Evolutionary conservation across 2,329 filamentous ascomycete genomes (phyloP).

Genomic region (Cercospora berteroae): DNA sequence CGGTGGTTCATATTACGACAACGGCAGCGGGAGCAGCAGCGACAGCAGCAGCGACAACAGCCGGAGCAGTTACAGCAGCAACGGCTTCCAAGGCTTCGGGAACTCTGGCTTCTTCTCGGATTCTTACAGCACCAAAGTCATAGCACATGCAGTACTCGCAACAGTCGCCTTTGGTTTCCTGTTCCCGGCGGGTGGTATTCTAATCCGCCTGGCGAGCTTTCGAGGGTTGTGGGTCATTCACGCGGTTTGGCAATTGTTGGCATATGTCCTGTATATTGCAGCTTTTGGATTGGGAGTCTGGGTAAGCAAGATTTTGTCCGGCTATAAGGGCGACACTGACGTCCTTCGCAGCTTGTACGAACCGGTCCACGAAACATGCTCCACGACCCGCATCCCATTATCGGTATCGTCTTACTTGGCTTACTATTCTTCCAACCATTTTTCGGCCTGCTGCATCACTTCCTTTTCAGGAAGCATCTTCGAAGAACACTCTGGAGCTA

Average conservation of each 20-base stretch:
- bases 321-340: slow-evolving; percentile 24
- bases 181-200: slow-evolving; percentile 48
- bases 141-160: slow-evolving; percentile 48
- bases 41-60: slow-evolving; percentile 13
- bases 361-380: slow-evolving; percentile 32
- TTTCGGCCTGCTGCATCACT: slow-evolving; percentile 54
- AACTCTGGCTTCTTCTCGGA: slow-evolving; percentile 12
- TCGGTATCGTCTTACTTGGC: slow-evolving; percentile 53
- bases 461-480: slow-evolving; percentile 50
- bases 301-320: slow-evolving; percentile 10
- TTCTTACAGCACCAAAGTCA: slow-evolving; percentile 38
- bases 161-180: slow-evolving; percentile 48
- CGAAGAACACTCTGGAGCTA: slow-evolving; percentile 49
- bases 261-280: slow-evolving; percentile 49
- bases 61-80: slow-evolving; percentile 12
- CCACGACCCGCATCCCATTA: slow-evolving; percentile 50
- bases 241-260: slow-evolving; percentile 51
- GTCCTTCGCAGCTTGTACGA: slow-evolving; percentile 35
- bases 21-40: slow-evolving; percentile 16
- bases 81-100: slow-evolving; percentile 16
- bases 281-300: slow-evolving; percentile 55
- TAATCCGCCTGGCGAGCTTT: slow-evolving; percentile 48
- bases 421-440: slow-evolving; percentile 57
- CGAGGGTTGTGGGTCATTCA: slow-evolving; percentile 47
- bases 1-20: slow-evolving; percentile 13